Evolutionary conservation across 257 asterid genomes (phyloP).

Genomic region (Cinchona pubescens): DNA sequence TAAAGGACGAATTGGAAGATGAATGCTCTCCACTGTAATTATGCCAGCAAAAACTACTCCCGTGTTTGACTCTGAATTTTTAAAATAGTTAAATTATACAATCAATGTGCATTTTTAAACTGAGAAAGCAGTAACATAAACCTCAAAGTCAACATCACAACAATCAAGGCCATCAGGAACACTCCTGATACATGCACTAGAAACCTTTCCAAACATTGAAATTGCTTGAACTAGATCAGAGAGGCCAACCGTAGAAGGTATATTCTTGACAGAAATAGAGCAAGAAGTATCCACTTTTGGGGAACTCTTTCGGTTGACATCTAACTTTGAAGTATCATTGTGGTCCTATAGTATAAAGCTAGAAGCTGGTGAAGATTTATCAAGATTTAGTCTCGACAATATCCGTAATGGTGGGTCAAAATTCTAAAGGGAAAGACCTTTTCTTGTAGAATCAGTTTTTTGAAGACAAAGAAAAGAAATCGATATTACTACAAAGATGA

Average conservation of each 20-base stretch:
- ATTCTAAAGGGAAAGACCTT: conserved; percentile 22
- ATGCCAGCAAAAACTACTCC: conserved; percentile 38
- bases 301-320: neutral
- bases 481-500: neutral
- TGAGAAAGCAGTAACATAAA: conserved; percentile 11
- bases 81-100: conserved; percentile 8
- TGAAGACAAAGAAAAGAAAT: conserved; percentile 17
- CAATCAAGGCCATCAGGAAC: conserved; percentile 27
- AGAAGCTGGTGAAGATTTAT: conserved; percentile 16
- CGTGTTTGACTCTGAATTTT: conserved; percentile 41
- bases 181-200: conserved; percentile 37
- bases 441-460: conserved; percentile 25
- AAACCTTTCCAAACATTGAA: conserved; percentile 45
- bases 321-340: neutral
- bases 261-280: conserved; percentile 27
- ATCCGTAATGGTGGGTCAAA: conserved; percentile 8
- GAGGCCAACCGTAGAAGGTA: conserved; percentile 32
- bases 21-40: conserved; percentile 27
- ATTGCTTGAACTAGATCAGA: conserved; percentile 37
- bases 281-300: conserved; percentile 2
- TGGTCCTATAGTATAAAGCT: neutral
- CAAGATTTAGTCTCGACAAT: conserved; percentile 5
- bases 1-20: conserved; percentile 26
- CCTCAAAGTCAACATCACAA: conserved; percentile 43
- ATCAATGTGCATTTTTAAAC: conserved; percentile 10